Conservation (phyloP, 306 rosid species). For the Glycyrrhiza uralensis region DNA sequence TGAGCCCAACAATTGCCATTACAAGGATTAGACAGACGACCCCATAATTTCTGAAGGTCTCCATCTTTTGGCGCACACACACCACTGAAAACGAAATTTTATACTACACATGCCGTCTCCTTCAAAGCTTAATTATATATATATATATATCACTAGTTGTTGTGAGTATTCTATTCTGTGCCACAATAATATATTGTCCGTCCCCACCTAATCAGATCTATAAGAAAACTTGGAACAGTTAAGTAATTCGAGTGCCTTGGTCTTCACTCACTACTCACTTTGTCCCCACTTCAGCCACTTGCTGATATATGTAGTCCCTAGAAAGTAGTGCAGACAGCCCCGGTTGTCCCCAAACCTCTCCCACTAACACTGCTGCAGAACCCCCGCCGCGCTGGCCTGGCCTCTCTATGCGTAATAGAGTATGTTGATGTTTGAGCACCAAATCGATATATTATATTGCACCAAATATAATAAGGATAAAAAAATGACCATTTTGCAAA, state of each 20-base stretch:
- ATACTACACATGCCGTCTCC: neutral
- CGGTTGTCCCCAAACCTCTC: conserved; percentile 23
- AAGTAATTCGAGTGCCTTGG: conserved; percentile 31
- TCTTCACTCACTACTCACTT: too few species aligned
- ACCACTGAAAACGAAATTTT: neutral
- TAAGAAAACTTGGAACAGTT: neutral
- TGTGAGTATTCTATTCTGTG: neutral
- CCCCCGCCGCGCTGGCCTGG: too few species aligned
- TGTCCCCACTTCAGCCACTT: conserved; percentile 51
- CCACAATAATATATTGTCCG: neutral
- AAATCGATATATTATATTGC: too few species aligned
- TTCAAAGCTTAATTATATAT: conserved; percentile 12
- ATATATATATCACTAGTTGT: neutral
- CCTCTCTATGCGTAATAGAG: too few species aligned
- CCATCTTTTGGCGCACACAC: conserved; percentile 23
- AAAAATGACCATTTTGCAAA: neutral
- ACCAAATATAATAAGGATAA: too few species aligned
- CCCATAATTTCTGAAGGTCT: conserved; percentile 19
- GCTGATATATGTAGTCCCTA: neutral
- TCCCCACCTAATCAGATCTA: conserved; percentile 32
- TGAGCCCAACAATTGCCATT: conserved; percentile 31
- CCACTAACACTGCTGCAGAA: conserved; percentile 30
- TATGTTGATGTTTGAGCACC: too few species aligned
- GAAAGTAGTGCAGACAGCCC: neutral
- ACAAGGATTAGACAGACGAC: conserved; percentile 30